Evolutionary conservation across 2,329 filamentous ascomycete species (phyloP), one percentile per base, ranked within the genome.

Genomic region (Sporothrix curviconia): DNA sequence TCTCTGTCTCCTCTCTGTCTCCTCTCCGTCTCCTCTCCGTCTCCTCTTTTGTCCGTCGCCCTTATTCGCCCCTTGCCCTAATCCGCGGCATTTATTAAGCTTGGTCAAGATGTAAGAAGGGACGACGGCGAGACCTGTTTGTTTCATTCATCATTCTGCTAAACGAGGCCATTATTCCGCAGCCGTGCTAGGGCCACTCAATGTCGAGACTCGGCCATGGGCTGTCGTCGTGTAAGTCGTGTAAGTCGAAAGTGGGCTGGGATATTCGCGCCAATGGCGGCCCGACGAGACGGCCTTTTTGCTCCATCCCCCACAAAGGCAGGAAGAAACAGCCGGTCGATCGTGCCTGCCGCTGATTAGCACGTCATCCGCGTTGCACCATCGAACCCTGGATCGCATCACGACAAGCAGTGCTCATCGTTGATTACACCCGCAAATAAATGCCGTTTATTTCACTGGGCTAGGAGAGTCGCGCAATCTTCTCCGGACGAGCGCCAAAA

Each of bases 211-310:
- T 46, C n/a, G n/a, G n/a, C n/a, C n/a, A n/a, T n/a, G n/a, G 42
- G 42, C 39, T 34, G 22, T 51, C 32, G 14, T 51, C 47, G 47
- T 39, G 47, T 51, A 51, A 39, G 34, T 51, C 47, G 47, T 51
- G 47, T 51, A 51, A 51, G 47, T 51, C 34, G 19, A 51, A 28
- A 50, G 30, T 36, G 30, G 46, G 46, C 12, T 17, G 28, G 32
- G 28, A 3, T 34, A n/a, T n/a, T 12, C 3, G 17, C 24, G 24
- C 19, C 9, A 25, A n/a, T 17, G 22, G 19, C 28, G 44, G 15
- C 44, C 28, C n/a, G 7, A n/a, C 44, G 44, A 32, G 11, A n/a
- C n/a, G n/a, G n/a, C n/a, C n/a, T n/a, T n/a, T n/a, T n/a, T n/a
- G n/a, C n/a, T n/a, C n/a, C n/a, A n/a, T n/a, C n/a, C n/a, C n/a